Evolutionary conservation across 129 eudicot genomes (phyloP), one percentile per base, ranked within the genome.

Genomic region (Mikania micrantha): DNA sequence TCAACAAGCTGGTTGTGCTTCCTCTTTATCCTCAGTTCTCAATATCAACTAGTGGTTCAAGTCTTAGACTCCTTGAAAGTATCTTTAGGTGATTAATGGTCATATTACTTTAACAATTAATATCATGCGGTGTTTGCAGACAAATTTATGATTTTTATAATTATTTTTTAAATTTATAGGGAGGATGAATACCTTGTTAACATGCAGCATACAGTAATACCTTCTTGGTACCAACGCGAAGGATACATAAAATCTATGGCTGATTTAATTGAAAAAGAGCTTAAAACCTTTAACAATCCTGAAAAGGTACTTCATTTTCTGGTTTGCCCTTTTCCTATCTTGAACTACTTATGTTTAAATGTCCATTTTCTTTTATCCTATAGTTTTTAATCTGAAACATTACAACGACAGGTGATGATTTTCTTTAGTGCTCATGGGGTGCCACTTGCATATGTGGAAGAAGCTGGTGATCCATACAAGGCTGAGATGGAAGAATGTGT

Each of bases 401-500:
- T 60, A 31, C 9, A 28, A 59, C 53, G 40, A 64, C 74, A 92
- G 98, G 98, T 88, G 67, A 85, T 92, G 96, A 88, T 92, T 73
- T 92, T 92, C 82, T 92, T 92, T 73, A 92, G 96, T 72, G 98
- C 98, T 64, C 98, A 91, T 76, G 98, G 98, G 41, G 98, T 92
- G 22, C 98, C 98, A 34, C 78, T 92, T 74, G 98, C 98, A 32
- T 92, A 92, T 75, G 98, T 92, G 25, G 98, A 92, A 81, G 98
- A 92, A 85, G 98, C 98, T 27, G 98, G 98, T 71, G 98, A 92
- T 74, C 98, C 98, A 15, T 92, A 92, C 79, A 92, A 92, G 80
- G 98, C 98, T 21, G 98, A 92, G 96, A 92, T 92, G 98, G 96
- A 92, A 85, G 98, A 92, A 86, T 92, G 98, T 63, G 96, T 92